These are phyloP conservation scores for Neurospora tetrasperma DNA, from an alignment of 495 filamentous ascomycete species.

Conservation along the genomic window DNA sequence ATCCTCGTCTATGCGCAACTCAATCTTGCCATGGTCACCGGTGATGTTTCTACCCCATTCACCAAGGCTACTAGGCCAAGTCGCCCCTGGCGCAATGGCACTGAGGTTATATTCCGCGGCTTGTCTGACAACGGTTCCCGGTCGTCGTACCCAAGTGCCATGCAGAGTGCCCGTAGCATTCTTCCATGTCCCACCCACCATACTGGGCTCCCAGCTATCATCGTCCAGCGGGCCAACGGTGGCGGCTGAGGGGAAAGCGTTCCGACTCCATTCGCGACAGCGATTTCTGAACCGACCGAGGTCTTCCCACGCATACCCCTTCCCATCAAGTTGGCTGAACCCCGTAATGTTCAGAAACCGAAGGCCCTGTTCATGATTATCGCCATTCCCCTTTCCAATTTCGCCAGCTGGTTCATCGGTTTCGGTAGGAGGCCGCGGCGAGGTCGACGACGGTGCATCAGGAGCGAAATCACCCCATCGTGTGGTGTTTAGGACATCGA, in stretches of 20 bases:
- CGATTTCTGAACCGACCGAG: conserved; percentile 37
- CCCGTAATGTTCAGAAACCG: conserved; percentile 72
- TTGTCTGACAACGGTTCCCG: conserved; percentile 24
- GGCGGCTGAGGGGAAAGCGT: conserved; percentile 23
- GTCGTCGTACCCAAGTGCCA: conserved; percentile 63
- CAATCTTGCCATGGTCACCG: conserved; percentile 45
- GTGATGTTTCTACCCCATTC: conserved; percentile 62
- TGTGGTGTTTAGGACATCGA: conserved; percentile 59
- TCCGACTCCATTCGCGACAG: conserved; percentile 33
- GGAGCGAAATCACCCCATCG: conserved; percentile 66
- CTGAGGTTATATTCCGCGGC: conserved; percentile 38
- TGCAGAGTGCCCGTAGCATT: conserved; percentile 71
- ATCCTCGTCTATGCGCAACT: conserved; percentile 41
- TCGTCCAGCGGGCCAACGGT: conserved; percentile 13
- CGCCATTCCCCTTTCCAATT: conserved; percentile 11
- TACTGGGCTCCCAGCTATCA: conserved; percentile 4
- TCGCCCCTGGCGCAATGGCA: conserved; percentile 31
- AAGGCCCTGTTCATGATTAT: conserved; percentile 12
- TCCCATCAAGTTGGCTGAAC: conserved; percentile 55
- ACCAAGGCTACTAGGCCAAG: conserved; percentile 28
- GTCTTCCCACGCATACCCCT: conserved; percentile 56
- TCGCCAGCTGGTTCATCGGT: not conserved
- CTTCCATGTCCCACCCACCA: conserved; percentile 48
- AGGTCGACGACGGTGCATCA: conserved; percentile 1
- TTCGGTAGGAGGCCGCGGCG: not conserved